Conservation (phyloP, 2,329 filamentous ascomycete genomes). For the Stemphylium beticola region DNA sequence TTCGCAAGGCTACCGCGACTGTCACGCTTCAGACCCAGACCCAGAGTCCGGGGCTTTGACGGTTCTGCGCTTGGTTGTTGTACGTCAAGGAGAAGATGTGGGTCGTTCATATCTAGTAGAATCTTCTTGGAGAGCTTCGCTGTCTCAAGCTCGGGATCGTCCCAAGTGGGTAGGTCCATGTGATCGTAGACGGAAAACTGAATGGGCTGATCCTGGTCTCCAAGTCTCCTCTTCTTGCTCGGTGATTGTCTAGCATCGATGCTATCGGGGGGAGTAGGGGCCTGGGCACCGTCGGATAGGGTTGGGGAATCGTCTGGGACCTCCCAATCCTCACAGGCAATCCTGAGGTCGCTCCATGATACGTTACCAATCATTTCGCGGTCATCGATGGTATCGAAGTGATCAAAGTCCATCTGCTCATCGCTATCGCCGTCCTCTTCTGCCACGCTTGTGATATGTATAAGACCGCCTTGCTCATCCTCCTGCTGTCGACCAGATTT, state of each 20-base stretch:
- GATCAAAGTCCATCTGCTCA: conserved; percentile 55
- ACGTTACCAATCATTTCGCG: conserved; percentile 75
- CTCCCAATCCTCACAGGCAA: conserved; percentile 88
- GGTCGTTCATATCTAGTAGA: conserved; percentile 85
- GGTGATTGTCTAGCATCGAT: conserved; percentile 40
- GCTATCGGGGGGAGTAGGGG: conserved; percentile 35
- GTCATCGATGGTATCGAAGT: conserved; percentile 61
- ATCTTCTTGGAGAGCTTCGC: conserved; percentile 77
- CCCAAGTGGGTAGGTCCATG: conserved; percentile 66
- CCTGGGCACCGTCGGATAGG: conserved; percentile 38
- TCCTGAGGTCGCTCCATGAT: conserved; percentile 78
- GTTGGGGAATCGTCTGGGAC: conserved; percentile 52
- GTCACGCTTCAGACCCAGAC: conserved; percentile 68
- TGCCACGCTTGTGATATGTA: conserved; percentile 52
- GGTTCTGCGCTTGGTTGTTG: conserved; percentile 68
- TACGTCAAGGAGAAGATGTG: conserved; percentile 82
- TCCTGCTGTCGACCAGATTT: conserved; percentile 57
- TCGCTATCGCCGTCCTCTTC: conserved; percentile 53
- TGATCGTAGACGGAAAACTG: conserved; percentile 47
- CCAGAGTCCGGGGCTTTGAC: conserved; percentile 61
- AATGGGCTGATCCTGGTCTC: conserved; percentile 31
- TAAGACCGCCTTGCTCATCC: conserved; percentile 62
- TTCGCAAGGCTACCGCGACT: conserved; percentile 73
- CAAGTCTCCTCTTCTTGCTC: conserved; percentile 69
- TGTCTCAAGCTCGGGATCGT: conserved; percentile 78